Base-by-base conservation (phyloP, 2,329 filamentous ascomycete species). In the Westerdykella aurantiaca region DNA sequence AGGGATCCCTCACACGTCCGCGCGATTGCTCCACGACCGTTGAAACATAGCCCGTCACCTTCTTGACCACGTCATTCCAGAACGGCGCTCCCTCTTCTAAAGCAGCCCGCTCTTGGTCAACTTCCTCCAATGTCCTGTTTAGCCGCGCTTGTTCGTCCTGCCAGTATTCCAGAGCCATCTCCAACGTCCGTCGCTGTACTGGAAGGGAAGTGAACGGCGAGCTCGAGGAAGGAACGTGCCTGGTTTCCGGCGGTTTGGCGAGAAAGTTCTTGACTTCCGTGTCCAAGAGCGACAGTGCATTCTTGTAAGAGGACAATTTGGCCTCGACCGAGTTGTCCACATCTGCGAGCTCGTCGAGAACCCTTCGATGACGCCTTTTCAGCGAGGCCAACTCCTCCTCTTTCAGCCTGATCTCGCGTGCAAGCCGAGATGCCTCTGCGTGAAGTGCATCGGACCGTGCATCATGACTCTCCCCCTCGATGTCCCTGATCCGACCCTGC, bases 131-230 rank as follows among this genome's bases (percentile, higher is more conserved):
- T 45, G 77, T 77, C 37, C 70, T 68, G 39, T 81, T 69, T 2
- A 86, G 68, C 0, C 78, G 67, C 1, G 67, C 67, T 1, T 82
- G 70, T 52, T 89, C 84, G 5, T 76, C 75, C 42, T 79, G 74
- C 81, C 83, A 89, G 75, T 85, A 86, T 12, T 82, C 76, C 46
- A 74, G 79, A 0, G 85, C 85, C 81, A 89, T 83, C 12, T 79
- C 79, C 1, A 83, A 61, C 0, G 85, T 89, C 38, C 85, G 73
- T 14, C 83, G 75, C 52, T 83, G 79, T 0, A 80, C 75, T 0
- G 80, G 77, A 6, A 88, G 69, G 2, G 73, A 70, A 31, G 83
- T 60, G 42, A 86, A 86, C 31, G 79, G 67, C 6, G 66, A 53
- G 5, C 53, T 51, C 3, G 60, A 58, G 4, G 62, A 49, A 2